Conservation (phyloP, 805 yeast species). For the Metschnikowia lachancei region DNA sequence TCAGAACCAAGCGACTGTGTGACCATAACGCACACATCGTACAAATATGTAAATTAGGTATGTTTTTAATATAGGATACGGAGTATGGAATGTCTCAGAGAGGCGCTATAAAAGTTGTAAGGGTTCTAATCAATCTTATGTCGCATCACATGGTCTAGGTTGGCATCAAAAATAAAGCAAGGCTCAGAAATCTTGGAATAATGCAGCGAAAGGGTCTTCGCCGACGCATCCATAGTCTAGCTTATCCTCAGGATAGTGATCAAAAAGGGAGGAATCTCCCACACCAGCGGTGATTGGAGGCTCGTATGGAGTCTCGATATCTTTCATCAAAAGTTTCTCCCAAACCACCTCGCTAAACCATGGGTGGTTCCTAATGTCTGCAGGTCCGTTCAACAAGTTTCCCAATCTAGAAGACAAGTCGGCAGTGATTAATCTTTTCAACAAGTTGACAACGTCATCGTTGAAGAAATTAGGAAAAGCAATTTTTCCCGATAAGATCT, state of each 20-base stretch:
- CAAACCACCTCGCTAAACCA: conserved; percentile 63
- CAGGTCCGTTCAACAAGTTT: conserved; percentile 55
- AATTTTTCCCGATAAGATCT: conserved; percentile 52
- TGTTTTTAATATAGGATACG: conserved; percentile 4
- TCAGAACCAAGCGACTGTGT: neutral
- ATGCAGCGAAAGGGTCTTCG: conserved; percentile 39
- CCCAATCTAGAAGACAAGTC: conserved; percentile 58
- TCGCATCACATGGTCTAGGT: no score
- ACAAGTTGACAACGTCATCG: conserved; percentile 51
- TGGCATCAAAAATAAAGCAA: no score
- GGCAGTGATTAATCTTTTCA: conserved; percentile 50
- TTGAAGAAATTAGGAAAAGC: conserved; percentile 54
- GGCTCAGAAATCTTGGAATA: conserved; percentile 34
- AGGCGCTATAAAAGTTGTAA: neutral
- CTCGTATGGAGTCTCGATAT: conserved; percentile 63
- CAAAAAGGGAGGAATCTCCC: conserved; percentile 51
- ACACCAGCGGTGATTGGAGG: conserved; percentile 63
- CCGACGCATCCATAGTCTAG: conserved; percentile 39
- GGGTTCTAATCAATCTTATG: no score
- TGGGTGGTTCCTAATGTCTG: conserved; percentile 53
- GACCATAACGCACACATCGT: conserved; percentile 1
- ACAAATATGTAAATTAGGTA: conserved; percentile 6
- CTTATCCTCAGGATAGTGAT: conserved; percentile 46
- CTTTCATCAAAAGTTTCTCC: conserved; percentile 54
- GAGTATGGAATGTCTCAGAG: conserved; percentile 1